phyloP scores from a whole-genome alignment of 1,284 basidiomycete species.

The Cryptococcus sp. region DNA sequence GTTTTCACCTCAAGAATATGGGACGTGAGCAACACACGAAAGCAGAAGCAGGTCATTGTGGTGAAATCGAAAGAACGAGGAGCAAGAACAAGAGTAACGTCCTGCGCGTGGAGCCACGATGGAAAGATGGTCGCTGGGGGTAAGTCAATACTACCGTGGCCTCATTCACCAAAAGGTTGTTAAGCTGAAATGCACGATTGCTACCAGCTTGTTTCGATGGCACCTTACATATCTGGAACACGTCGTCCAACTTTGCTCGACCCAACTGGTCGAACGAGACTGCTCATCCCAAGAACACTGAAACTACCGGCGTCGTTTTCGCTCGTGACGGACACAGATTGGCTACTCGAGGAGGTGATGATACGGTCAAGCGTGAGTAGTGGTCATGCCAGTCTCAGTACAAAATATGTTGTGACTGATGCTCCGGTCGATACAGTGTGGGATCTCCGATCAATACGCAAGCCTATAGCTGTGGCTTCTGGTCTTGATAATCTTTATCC shows the following conservation, averaged over 20 bases:
- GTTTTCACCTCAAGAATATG: conserved; percentile 67
- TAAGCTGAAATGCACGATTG: conserved; percentile 1
- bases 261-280: conserved; percentile 81
- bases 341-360: conserved; percentile 85
- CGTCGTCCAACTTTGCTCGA: conserved; percentile 85
- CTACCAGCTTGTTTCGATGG: conserved; percentile 80
- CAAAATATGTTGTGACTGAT: conserved; percentile 18
- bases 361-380: conserved; percentile 85
- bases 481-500: conserved; percentile 78
- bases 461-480: conserved; percentile 67
- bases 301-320: conserved; percentile 81
- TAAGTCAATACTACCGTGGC: conserved; percentile 53
- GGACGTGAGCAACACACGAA: conserved; percentile 82
- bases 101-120: conserved; percentile 82
- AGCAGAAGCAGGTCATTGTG: conserved; percentile 91
- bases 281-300: conserved; percentile 79
- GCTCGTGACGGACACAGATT: conserved; percentile 78
- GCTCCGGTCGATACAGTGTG: conserved; percentile 66
- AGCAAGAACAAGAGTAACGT: conserved; percentile 86
- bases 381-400: neutral
- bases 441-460: conserved; percentile 86
- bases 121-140: conserved; percentile 82
- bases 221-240: conserved; percentile 87
- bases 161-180: neutral
- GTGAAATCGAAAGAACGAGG: conserved; percentile 95